Evolutionary conservation across 2,329 filamentous ascomycete species (phyloP), one percentile per base, ranked within the genome.

Genomic region (Fusarium devonianum): DNA sequence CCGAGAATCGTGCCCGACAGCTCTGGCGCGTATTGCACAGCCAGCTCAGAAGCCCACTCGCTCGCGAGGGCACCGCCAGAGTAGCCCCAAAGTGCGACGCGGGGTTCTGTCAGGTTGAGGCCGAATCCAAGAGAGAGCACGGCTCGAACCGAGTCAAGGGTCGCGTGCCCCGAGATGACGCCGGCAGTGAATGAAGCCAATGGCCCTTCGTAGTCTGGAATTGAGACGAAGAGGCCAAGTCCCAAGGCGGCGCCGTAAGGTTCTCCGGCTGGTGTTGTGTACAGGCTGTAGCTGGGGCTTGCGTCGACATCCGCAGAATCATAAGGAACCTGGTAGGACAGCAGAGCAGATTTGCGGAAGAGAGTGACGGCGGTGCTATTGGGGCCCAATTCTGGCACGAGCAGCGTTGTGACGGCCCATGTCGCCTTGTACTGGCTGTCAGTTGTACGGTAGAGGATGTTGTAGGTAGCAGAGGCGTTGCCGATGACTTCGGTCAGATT

Each of bases 81-180:
- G 59, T 83, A 84, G 0, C 82, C 82, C 78, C 79, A 83, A 7
- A 83, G 66, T 0, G 75, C 74, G 22, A 74, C 67, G 3, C 61
- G 66, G 0, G 73, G 65, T 2, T 17, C 14, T 0, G 32, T 34
- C 0, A 30, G 32, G 32, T 58, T 40, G 3, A 70, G 59, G 1
- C 60, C 78, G 6, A 77, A 49, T 0, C 65, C 64, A 4, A 67
- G 62, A 4, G 64, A 62, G 11, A 74, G 56, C 1, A 74, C 69
- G 2, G 76, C 76, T 4, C 78, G 75, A 1, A 79, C 61, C 1
- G 73, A 73, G 55, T 81, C 75, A 13, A 79, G 63, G 2, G 73
- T 75, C 0, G 73, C 72, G 32, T 79, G 71, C 0, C 77, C 78
- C 1, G 72, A 73, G 4, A 73, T 64, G 1, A 72, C 68, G 12